Base-by-base conservation (phyloP, 2,329 filamentous ascomycete species). In the Lecanicillium sp. region DNA sequence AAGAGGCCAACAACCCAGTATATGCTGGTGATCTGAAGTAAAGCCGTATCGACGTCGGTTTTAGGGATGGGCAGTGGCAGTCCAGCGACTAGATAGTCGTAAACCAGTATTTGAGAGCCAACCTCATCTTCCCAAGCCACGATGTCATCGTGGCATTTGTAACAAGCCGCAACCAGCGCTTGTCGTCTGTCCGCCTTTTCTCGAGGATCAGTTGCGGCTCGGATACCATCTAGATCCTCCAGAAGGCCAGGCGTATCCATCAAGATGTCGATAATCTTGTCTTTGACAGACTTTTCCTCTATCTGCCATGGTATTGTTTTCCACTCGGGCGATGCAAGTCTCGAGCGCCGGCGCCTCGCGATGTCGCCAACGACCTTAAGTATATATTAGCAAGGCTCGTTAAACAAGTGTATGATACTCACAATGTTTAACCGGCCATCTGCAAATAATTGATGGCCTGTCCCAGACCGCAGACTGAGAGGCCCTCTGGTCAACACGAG, bases 341-440 rank as follows among this genome's bases (percentile, higher is more conserved):
- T 17, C 15, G 45, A 48, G 8, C 24, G 37, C 15, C 15, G 15
- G 7, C 45, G 45, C 24, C 15, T 37, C 1, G 45, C 38, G 20
- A 48, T 41, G 9, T 30, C 45, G 14, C 45, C 45, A 32, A 41
- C 37, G 37, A 48, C 21, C 45, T 48, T n/a, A n/a, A n/a, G 19
- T 8, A 21, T 1, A 23, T 12, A 24, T 12, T 29, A 14, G 24
- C 20, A 4, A 37, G 20, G 14, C 8, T 23, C 7, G 10, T 6
- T 24, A 12, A 2, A 17, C 6, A 12, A 11, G 7, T 1, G 1
- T n/a, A 2, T 5, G 8, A 15, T 14, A 42, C 45, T 10, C 32
- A 48, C 45, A 26, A 41, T 48, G 21, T 48, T 48, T n/a, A 48
- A 29, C 12, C 45, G 27, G 15, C 45, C 37, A 29, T 48, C 45